Conservation (phyloP, 108 stramenopile genomes). For the Cylindrotheca closterium region DNA sequence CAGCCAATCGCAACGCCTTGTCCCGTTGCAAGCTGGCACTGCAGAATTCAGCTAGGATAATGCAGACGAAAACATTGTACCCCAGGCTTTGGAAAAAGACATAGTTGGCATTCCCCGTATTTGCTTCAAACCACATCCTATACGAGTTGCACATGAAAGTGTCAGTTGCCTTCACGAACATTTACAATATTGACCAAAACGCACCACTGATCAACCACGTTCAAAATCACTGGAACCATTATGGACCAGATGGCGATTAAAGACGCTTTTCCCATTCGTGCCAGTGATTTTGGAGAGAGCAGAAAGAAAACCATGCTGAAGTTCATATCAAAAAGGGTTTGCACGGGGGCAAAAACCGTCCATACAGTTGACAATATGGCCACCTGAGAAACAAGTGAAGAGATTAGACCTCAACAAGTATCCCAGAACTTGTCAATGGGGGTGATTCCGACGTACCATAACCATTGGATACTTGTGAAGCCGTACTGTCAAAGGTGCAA, state of each 20-base stretch:
- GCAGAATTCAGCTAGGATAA: constrained; percentile 31
- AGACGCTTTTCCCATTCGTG: constrained; percentile 46
- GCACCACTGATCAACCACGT: constrained; percentile 54
- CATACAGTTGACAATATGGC: constrained; percentile 48
- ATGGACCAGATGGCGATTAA: constrained; percentile 55
- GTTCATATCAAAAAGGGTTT: constrained; percentile 65
- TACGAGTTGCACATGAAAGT: not conserved
- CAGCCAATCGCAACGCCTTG: constrained; percentile 24
- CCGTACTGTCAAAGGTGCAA: constrained; percentile 61
- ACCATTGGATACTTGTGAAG: constrained; percentile 62
- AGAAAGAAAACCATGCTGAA: constrained; percentile 48
- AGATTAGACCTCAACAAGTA: not conserved
- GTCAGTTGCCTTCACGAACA: too few species aligned
- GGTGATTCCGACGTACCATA: constrained; percentile 36
- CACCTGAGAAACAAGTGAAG: constrained; percentile 24
- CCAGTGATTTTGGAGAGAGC: constrained; percentile 56
- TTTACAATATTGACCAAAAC: too few species aligned
- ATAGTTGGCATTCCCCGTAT: constrained; percentile 82
- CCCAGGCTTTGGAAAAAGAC: constrained; percentile 85
- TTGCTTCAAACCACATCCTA: constrained; percentile 66
- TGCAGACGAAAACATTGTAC: constrained; percentile 63
- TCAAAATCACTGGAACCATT: constrained; percentile 59
- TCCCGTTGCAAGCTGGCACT: constrained; percentile 36
- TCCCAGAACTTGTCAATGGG: not conserved
- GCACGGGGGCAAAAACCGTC: constrained; percentile 56